These are phyloP conservation scores for Alternaria gansuensis DNA, from an alignment of 2,329 filamentous ascomycete species.

Conservation along the genomic window DNA sequence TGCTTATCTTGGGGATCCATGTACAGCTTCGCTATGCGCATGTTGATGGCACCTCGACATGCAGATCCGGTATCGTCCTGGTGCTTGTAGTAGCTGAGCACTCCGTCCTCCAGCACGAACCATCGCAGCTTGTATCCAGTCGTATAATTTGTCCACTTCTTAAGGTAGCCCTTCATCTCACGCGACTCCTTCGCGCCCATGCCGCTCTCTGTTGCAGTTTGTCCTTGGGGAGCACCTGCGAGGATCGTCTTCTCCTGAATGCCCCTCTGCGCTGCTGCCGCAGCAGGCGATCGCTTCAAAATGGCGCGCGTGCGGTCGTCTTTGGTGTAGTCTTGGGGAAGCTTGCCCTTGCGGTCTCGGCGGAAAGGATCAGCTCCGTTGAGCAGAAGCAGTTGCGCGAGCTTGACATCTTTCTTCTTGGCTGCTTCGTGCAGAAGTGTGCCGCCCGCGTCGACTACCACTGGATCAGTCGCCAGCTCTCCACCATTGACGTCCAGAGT, in stretches of 20 bases:
- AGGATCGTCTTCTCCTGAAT: slow-evolving; percentile 98
- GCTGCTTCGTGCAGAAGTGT: slow-evolving; percentile 94
- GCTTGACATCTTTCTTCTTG: slow-evolving; percentile 81
- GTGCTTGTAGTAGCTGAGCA: slow-evolving; percentile 98
- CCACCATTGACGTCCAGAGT: slow-evolving; percentile 91
- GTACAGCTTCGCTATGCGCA: slow-evolving; percentile 92
- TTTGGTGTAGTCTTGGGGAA: slow-evolving; percentile 95
- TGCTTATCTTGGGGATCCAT: slow-evolving; percentile 99
- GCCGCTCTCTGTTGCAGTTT: slow-evolving; percentile 66
- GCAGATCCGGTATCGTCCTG: slow-evolving; percentile 97
- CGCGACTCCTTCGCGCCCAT: slow-evolving; percentile 83
- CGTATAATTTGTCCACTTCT: slow-evolving; percentile 99
- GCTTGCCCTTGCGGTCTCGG: slow-evolving; percentile 91
- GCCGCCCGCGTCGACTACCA: slow-evolving; percentile 82
- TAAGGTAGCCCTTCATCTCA: slow-evolving; percentile 98
- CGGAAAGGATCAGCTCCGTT: slow-evolving; percentile 97
- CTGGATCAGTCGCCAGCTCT: slow-evolving; percentile 83
- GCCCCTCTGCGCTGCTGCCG: slow-evolving; percentile 89
- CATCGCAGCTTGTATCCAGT: slow-evolving; percentile 95
- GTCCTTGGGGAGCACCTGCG: slow-evolving; percentile 70
- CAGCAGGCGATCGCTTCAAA: slow-evolving; percentile 92
- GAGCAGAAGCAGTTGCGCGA: slow-evolving; percentile 89
- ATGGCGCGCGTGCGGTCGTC: slow-evolving; percentile 89
- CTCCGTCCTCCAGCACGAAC: slow-evolving; percentile 97
- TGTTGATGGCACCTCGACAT: slow-evolving; percentile 97